These are phyloP conservation scores for Gliomastix tumulicola DNA, from an alignment of 2,329 filamentous ascomycete genomes.

Conservation along the genomic window DNA sequence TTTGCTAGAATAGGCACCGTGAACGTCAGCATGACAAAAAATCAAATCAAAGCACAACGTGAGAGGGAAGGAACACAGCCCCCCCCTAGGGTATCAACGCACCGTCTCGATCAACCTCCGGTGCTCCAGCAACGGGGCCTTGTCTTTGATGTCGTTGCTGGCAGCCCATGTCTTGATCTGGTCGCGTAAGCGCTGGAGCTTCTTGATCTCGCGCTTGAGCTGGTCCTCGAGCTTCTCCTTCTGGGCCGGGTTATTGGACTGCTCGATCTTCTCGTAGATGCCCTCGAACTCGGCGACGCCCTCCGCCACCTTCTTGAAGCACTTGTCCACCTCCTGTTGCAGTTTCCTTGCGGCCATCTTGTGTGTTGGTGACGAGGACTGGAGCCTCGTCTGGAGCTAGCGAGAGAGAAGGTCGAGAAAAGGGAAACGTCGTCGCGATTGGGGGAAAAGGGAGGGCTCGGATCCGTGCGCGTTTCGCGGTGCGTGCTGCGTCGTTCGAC, in stretches of 20 bases:
- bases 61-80: no score
- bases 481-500: no score
- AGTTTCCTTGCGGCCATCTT: constrained; percentile 93
- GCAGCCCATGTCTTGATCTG: constrained; percentile 99
- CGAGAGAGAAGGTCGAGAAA: no score
- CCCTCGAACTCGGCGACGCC: constrained; percentile 86
- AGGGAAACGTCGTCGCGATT: no score
- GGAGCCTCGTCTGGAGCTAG: no score
- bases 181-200: constrained; percentile 91
- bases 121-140: constrained; percentile 88
- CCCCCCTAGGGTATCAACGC: no score
- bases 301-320: constrained; percentile 97
- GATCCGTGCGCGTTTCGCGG: no score
- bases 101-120: constrained; percentile 97
- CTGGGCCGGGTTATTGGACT: constrained; percentile 85
- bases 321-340: constrained; percentile 97
- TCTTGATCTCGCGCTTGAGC: constrained; percentile 99
- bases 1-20: constrained; percentile 82
- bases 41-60: no score
- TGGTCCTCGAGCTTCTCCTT: constrained; percentile 98
- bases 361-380: constrained; percentile 14
- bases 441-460: no score
- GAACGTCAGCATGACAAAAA: no score
- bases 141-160: constrained; percentile 99
- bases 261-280: constrained; percentile 97